Conservation (phyloP, 768 basidiomycete species). For the Russula lepida region DNA sequence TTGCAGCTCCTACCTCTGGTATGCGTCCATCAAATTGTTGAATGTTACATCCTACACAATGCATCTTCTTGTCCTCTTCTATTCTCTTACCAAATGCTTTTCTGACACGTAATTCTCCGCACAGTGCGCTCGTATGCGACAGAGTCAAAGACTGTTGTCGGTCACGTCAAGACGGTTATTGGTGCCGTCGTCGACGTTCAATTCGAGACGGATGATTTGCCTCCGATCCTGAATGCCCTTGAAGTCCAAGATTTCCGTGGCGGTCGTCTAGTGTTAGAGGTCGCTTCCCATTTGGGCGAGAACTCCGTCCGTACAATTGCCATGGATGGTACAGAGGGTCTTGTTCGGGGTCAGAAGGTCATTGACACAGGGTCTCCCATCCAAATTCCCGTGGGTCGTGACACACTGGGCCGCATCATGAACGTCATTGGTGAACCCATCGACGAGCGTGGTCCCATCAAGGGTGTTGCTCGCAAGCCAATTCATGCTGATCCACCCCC, state of each 20-base stretch:
- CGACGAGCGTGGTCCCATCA: slow-evolving; percentile 98
- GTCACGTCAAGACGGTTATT: slow-evolving; percentile 95
- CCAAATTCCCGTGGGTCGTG: slow-evolving; percentile 90
- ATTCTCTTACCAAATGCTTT: slow-evolving; percentile 19
- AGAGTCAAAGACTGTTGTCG: slow-evolving; percentile 65
- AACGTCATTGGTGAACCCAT: slow-evolving; percentile 99
- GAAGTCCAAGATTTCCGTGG: slow-evolving; percentile 93
- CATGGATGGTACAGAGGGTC: slow-evolving; percentile 99
- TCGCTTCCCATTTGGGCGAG: slow-evolving; percentile 97
- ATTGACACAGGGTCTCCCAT: slow-evolving; percentile 96
- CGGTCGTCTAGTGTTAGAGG: slow-evolving; percentile 97
- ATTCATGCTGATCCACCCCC: slow-evolving; percentile 97
- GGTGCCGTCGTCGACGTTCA: slow-evolving; percentile 99
- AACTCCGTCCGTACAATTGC: slow-evolving; percentile 99
- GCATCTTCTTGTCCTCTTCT: slow-evolving; percentile 15
- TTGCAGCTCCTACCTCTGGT: slow-evolving; percentile 48
- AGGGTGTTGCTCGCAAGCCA: slow-evolving; percentile 83
- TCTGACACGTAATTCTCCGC: slow-evolving; percentile 24
- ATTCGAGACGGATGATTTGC: slow-evolving; percentile 90
- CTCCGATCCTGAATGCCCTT: slow-evolving; percentile 97
- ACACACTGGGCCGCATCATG: slow-evolving; percentile 98
- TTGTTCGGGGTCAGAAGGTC: slow-evolving; percentile 97
- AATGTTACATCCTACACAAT: background rate
- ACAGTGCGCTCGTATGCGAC: slow-evolving; percentile 88
- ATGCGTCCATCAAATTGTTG: slow-evolving; percentile 23